Evolutionary conservation across 768 basidiomycete species (phyloP), one percentile per base, ranked within the genome.

Genomic region (Podaxis pistillaris): DNA sequence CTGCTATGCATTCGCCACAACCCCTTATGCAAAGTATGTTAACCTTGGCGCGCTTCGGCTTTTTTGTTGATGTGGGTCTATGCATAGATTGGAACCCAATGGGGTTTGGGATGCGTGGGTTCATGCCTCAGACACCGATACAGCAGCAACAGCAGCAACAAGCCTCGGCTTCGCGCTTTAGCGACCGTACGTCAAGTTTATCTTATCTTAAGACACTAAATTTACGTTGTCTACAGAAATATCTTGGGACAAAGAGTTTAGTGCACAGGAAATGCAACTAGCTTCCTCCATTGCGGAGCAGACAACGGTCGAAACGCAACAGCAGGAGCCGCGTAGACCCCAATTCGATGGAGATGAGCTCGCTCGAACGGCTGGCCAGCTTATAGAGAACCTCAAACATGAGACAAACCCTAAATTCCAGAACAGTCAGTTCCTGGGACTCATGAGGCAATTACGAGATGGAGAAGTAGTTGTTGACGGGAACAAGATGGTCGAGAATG

Each of bases 391-490:
- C n/a, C 83, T 96, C 51, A 79, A 83, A 68, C 75, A 88, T 62
- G 91, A 91, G 59, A 80, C 83, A 68, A 94, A 92, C 69, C 85
- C 88, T 38, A 97, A 96, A 72, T 94, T 97, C 69, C 81, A 86
- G 74, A 83, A 93, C 36, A 94, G 92, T 72, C 81, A 84, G 63
- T 97, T 97, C 71, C 79, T 97, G 80, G 81, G 82, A 22, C 80
- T 97, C 28, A 96, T 97, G 94, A 84, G 83, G 56, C 87, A 92
- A 72, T 75, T 97, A 60, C 80, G 92, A 41, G 94, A 95, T 73
- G 84, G 87, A 7, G 83, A 90, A 68, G 80, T 93, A 44, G 81
- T 87, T 15, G 88, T 96, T 2, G 86, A 91, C 53, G 91, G 89
- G 19, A 88, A 94, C 69, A 75, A 87, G 56, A 84, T 97, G 73